A percentile compares a stretch with the other conserved stretches of the same genome.
Evolutionary conservation across 768 basidiomycete genomes (phyloP).

Genomic region (Tricholoma terreum): DNA sequence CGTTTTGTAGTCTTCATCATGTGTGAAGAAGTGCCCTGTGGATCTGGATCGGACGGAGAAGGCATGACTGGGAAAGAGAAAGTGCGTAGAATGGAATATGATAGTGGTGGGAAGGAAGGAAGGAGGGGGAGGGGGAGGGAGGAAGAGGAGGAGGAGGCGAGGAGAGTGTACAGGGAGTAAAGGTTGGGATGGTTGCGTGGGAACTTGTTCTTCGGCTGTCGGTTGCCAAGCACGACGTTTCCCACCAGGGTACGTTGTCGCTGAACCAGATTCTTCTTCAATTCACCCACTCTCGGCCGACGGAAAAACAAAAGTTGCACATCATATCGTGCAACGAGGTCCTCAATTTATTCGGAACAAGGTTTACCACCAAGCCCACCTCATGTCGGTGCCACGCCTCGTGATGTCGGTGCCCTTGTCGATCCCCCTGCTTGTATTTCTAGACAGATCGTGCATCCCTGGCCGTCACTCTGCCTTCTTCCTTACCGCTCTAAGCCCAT

Average conservation of each 20-base stretch:
- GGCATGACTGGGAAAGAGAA: slow-evolving; percentile 32
- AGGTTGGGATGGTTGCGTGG: slow-evolving; percentile 29
- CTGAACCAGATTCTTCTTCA: too few relatives aligned
- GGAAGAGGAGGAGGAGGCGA: slow-evolving; percentile 18
- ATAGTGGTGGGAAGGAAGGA: slow-evolving; percentile 44
- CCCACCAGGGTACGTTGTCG: slow-evolving; percentile 26
- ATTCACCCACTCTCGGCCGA: too few relatives aligned
- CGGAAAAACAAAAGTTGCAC: too few relatives aligned
- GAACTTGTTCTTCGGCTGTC: slow-evolving; percentile 25
- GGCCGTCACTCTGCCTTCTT: slow-evolving; percentile 22
- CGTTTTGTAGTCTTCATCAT: slow-evolving; percentile 99
- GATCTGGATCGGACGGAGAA: slow-evolving; percentile 38
- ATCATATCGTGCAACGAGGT: too few relatives aligned
- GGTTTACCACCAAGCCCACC: too few relatives aligned
- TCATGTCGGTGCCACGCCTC: too few relatives aligned
- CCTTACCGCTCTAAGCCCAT: too few relatives aligned
- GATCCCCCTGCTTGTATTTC: too few relatives aligned
- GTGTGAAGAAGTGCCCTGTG: slow-evolving; percentile 72
- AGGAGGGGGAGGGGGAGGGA: slow-evolving; percentile 28
- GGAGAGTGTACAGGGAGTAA: slow-evolving; percentile 25
- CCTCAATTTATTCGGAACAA: too few relatives aligned
- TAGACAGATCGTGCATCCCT: too few relatives aligned
- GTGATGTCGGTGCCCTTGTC: too few relatives aligned
- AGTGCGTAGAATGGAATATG: too few relatives aligned
- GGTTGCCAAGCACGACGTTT: slow-evolving; percentile 43